Evolutionary conservation across 1,284 basidiomycete species (phyloP).

Genomic region (Mycena citricolor): DNA sequence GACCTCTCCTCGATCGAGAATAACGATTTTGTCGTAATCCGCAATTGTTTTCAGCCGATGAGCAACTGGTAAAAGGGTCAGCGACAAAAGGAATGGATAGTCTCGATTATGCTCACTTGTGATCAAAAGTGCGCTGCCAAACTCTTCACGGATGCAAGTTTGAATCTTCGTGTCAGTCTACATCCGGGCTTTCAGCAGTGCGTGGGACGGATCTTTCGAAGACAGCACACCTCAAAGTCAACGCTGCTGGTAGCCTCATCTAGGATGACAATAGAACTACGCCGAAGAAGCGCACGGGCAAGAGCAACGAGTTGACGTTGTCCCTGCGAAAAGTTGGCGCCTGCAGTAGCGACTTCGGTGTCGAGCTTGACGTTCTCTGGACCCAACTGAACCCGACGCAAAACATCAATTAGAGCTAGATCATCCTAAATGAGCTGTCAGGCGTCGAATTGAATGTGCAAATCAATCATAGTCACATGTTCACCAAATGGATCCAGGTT

Average conservation of each 20-base stretch:
- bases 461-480: no score
- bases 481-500: constrained; percentile 52
- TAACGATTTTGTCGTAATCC: constrained; percentile 79
- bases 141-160: constrained; percentile 77
- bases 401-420: constrained; percentile 67
- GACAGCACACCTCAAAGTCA: constrained; percentile 55
- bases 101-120: constrained; percentile 44
- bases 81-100: background rate
- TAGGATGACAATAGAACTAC: constrained; percentile 76
- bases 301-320: constrained; percentile 85
- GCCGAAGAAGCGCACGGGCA: constrained; percentile 74
- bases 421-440: no score
- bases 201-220: no score
- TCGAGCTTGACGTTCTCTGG: constrained; percentile 62
- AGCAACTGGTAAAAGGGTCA: constrained; percentile 44
- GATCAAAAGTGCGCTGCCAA: constrained; percentile 58
- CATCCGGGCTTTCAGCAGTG: no score
- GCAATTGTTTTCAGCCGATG: constrained; percentile 74
- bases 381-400: constrained; percentile 66
- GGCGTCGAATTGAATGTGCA: no score
- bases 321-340: constrained; percentile 83
- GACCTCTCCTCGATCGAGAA: constrained; percentile 74
- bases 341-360: constrained; percentile 75
- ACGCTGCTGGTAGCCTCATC: constrained; percentile 84
- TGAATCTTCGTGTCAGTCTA: constrained; percentile 77